Conservation (phyloP, 768 basidiomycete genomes). For the Macrocybe gigantea region DNA sequence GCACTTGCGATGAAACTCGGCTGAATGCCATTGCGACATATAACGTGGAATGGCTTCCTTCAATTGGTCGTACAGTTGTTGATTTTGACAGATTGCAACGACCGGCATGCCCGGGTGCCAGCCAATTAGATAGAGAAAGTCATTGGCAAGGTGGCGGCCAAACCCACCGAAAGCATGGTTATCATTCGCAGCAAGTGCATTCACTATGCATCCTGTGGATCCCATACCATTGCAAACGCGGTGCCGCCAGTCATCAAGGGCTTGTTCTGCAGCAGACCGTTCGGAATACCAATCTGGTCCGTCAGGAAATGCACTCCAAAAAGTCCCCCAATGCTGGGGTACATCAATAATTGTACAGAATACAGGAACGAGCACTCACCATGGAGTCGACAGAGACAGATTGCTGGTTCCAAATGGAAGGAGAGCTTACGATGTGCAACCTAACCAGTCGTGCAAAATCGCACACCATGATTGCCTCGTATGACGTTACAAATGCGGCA, state of each 20-base stretch:
- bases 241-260: not conserved
- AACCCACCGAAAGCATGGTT: slow-evolving; percentile 7
- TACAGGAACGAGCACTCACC: not conserved
- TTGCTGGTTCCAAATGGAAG: not conserved
- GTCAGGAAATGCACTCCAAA: too few species aligned
- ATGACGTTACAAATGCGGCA: slow-evolving; percentile 10
- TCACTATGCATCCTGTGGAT: not conserved
- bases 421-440: slow-evolving; percentile 5
- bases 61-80: not conserved
- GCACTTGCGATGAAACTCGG: not conserved
- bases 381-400: not conserved
- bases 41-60: not conserved
- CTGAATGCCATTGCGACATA: not conserved
- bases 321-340: too few species aligned
- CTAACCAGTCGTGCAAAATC: slow-evolving; percentile 7
- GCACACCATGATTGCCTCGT: slow-evolving; percentile 4
- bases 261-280: not conserved
- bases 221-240: too few species aligned
- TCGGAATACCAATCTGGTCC: slow-evolving; percentile 12
- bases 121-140: slow-evolving; percentile 3
- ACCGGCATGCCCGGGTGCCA: not conserved
- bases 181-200: slow-evolving; percentile 4
- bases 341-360: slow-evolving; percentile 4
- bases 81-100: not conserved
- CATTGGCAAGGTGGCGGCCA: slow-evolving; percentile 9